Evolutionary conservation across 345 rosid genomes (phyloP), one percentile per base, ranked within the genome.

Genomic region (Linum lewisii): DNA sequence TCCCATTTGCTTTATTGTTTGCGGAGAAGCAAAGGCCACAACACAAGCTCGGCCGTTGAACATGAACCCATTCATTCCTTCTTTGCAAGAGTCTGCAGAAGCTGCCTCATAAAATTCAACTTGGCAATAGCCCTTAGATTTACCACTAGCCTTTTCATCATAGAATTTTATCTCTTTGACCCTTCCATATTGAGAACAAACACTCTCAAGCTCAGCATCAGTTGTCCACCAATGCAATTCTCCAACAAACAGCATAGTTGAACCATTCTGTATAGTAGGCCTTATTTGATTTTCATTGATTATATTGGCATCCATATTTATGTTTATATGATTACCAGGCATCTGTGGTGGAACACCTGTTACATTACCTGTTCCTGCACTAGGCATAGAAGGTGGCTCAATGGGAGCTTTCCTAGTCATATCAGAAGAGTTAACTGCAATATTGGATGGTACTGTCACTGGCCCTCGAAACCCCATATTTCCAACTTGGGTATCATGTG

Each of bases 211-310:
- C 60, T 89, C 92, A 0, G 86, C 87, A 80, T 89, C 95, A 1
- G 90, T 89, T 5, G 95, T 89, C 95, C 97, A 89, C 97, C 92
- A 89, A 73, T 86, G 95, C 79, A 89, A 67, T 57, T 89, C 92
- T 7, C 97, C 97, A 59, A 89, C 86, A 69, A 84, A 89, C 66
- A 89, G 69, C 64, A 77, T 74, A 0, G 87, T 77, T 51, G 53
- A 25, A 57, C 72, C 66, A 63, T 38, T 24, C 26, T 63, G 58
- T 18, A 54, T 23, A 16, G 21, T 18, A 2, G 59, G 51, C 6
- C 59, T 21, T 3, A 54, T 82, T 86, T 42, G 47, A 42, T 42
- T 42, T 42, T 42, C 47, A 42, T 42, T 42, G 47, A 16, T 42
- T 14, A 11, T 11, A 54, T 54, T 54, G 57, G 29, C 57, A 54